These are phyloP conservation scores for Barnettozyma populi DNA, from an alignment of 805 yeast species.

Conservation along the genomic window DNA sequence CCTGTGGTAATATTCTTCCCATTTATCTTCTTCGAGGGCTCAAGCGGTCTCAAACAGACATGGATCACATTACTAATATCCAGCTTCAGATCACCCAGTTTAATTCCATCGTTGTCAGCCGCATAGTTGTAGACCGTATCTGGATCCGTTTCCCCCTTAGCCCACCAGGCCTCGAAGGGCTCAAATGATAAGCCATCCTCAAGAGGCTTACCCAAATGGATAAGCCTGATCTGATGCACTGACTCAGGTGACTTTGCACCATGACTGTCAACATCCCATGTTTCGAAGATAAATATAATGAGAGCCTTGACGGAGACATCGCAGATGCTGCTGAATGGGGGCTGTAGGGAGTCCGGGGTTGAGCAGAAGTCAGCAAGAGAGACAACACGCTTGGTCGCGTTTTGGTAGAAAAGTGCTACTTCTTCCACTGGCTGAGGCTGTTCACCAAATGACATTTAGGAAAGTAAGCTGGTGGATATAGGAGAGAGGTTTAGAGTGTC, in stretches of 20 bases:
- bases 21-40: conserved; percentile 1
- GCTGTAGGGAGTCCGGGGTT: background rate
- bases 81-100: conserved; percentile 14
- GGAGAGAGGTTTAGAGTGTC: background rate
- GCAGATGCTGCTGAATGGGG: background rate
- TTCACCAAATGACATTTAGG: background rate
- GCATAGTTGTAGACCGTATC: background rate
- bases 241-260: background rate
- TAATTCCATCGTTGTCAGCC: conserved; percentile 1
- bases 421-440: background rate
- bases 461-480: background rate
- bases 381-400: background rate
- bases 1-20: background rate
- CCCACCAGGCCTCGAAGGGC: conserved; percentile 1
- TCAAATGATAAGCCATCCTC: conserved; percentile 10
- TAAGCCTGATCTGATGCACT: conserved; percentile 21
- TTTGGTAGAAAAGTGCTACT: conserved; percentile 10
- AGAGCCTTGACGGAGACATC: conserved; percentile 1
- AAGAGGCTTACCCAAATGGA: conserved; percentile 27
- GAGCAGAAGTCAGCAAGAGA: conserved; percentile 1
- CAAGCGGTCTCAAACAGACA: conserved; percentile 26
- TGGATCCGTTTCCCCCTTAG: background rate
- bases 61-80: conserved; percentile 25
- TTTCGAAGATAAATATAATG: conserved; percentile 1
- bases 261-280: background rate